Conservation (phyloP, 805 yeast species). For the Candida jianshihensis region DNA sequence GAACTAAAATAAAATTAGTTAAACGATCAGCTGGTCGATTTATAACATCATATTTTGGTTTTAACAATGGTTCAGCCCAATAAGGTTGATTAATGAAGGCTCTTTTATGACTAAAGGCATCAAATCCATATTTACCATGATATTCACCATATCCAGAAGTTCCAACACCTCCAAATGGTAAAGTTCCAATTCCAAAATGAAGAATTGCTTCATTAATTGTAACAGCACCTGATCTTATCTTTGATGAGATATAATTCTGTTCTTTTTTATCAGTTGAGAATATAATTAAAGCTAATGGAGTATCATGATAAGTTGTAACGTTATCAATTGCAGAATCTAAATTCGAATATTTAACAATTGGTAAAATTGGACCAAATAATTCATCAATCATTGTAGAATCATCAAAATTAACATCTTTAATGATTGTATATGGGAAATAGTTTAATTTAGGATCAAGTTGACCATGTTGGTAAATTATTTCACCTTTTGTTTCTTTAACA, state of each 20-base stretch:
- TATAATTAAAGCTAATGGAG: constrained; percentile 77
- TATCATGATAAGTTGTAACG: constrained; percentile 47
- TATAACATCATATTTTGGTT: constrained; percentile 65
- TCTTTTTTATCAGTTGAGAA: constrained; percentile 45
- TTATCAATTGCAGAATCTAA: constrained; percentile 37
- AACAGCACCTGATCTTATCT: constrained; percentile 67
- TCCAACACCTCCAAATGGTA: constrained; percentile 94
- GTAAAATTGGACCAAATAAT: constrained; percentile 81
- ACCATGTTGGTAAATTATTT: constrained; percentile 25
- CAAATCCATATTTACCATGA: constrained; percentile 67
- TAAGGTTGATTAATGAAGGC: constrained; percentile 57
- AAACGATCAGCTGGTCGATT: constrained; percentile 25
- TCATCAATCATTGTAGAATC: constrained; percentile 74
- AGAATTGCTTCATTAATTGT: constrained; percentile 63
- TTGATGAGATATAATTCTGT: constrained; percentile 39
- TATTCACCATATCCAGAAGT: constrained; percentile 75
- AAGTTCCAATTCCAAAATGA: constrained; percentile 58
- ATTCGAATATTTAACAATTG: constrained; percentile 50
- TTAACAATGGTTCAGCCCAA: constrained; percentile 52
- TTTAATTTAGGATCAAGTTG: constrained; percentile 30
- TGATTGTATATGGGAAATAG: constrained; percentile 67
- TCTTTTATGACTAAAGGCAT: constrained; percentile 72
- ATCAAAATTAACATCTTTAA: constrained; percentile 52
- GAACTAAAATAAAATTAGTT: constrained; percentile 23
- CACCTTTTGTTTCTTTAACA: constrained; percentile 45